phyloP scores from a whole-genome alignment of 2,329 filamentous ascomycete genomes.

The Neonectria ditissima region DNA sequence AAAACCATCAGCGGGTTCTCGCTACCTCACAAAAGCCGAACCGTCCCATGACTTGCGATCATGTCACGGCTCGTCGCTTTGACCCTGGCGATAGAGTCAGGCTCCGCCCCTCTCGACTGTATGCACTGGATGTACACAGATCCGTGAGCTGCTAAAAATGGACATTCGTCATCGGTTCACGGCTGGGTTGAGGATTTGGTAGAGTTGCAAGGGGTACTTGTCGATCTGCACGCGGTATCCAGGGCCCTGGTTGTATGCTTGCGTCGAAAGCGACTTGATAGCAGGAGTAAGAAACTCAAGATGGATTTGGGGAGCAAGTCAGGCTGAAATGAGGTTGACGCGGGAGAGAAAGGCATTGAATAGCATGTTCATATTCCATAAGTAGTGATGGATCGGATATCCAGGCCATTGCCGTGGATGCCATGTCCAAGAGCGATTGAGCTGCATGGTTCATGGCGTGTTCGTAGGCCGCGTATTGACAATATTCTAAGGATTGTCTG shows the following conservation, averaged over 20 bases:
- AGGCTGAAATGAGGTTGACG: constrained; percentile 9
- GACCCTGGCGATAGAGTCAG: constrained; percentile 1
- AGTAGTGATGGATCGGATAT: constrained; percentile 7
- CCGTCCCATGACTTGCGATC: constrained; percentile 19
- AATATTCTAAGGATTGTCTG: not conserved
- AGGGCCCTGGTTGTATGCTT: constrained; percentile 43
- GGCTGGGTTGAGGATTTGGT: constrained; percentile 27
- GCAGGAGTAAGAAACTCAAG: constrained; percentile 32
- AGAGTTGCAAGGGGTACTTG: constrained; percentile 40
- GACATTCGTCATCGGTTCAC: constrained; percentile 40
- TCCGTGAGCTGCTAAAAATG: constrained; percentile 22
- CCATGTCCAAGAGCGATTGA: not conserved
- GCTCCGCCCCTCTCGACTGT: constrained; percentile 10
- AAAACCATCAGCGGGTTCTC: constrained; percentile 29
- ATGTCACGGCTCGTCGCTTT: constrained; percentile 22
- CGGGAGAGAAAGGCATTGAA: not conserved
- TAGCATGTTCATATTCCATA: not conserved
- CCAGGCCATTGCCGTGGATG: not conserved
- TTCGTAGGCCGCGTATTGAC: not conserved
- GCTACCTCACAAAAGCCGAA: constrained; percentile 29
- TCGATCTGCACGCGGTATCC: constrained; percentile 45
- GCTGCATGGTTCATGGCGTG: not conserved
- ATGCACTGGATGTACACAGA: not conserved
- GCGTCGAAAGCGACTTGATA: constrained; percentile 38
- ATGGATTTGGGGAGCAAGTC: not conserved